These are phyloP conservation scores for Pterocarpus macrocarpus DNA, from an alignment of 306 rosid species.

Conservation along the genomic window DNA sequence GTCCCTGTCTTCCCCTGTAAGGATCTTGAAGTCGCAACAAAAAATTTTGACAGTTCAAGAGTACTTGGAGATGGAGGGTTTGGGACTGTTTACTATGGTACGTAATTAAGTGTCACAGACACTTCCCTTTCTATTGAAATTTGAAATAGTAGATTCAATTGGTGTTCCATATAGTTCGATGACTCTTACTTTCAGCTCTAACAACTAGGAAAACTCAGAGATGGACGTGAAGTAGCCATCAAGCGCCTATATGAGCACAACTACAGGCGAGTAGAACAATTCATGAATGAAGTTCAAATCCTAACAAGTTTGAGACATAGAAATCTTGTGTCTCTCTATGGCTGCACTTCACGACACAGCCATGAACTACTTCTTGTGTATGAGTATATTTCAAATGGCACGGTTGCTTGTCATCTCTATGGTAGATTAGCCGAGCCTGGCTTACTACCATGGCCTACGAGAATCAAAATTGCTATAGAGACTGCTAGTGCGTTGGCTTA, in stretches of 20 bases:
- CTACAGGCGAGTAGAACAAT: conserved; percentile 18
- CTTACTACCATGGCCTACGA: conserved; percentile 55
- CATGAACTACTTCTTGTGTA: conserved; percentile 71
- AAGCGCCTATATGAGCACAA: conserved; percentile 65
- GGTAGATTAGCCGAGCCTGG: conserved; percentile 25
- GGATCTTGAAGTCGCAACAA: too few species aligned
- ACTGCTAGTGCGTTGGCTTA: too few species aligned
- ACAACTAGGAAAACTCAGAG: conserved; percentile 64
- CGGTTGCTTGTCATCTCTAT: conserved; percentile 67
- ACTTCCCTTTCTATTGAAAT: too few species aligned
- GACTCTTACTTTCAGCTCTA: not conserved
- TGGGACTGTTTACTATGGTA: too few species aligned
- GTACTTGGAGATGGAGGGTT: too few species aligned
- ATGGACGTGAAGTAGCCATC: conserved; percentile 78
- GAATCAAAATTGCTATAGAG: too few species aligned
- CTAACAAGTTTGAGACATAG: conserved; percentile 64
- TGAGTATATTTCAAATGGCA: conserved; percentile 73
- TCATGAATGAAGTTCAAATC: conserved; percentile 68
- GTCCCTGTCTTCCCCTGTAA: too few species aligned
- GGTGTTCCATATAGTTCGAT: not conserved
- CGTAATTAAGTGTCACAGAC: not conserved
- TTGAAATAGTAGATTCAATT: not conserved
- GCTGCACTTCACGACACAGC: conserved; percentile 66
- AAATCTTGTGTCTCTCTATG: conserved; percentile 71
- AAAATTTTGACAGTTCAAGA: too few species aligned